Base-by-base conservation (phyloP, 306 rosid species). In the Psophocarpus tetragonolobus region DNA sequence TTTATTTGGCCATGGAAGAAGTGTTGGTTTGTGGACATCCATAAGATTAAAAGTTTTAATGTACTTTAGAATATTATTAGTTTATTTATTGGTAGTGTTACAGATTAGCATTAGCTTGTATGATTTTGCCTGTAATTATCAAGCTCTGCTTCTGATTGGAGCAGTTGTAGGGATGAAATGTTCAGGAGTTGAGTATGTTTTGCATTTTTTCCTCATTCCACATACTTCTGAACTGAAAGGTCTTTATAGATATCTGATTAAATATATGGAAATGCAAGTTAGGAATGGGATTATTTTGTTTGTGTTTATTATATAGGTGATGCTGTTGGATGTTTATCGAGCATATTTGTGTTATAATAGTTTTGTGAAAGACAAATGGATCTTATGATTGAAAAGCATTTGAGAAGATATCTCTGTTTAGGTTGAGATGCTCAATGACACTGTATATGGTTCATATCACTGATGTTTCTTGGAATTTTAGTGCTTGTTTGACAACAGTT, bases 1-100 rank as follows among this genome's bases (percentile, higher is more conserved):
- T 48, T 44, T 71, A 71, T 65, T 64, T 62, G 45, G 62, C 41
- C 73, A 36, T 33, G 24, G 66, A 75, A 70, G 30, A 60, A 67
- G 44, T 74, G 32, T 45, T 44, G 47, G 41, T 78, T 58, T 42
- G 18, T 70, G 30, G 39, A n/a, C 4, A 8, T 23, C 70, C 64
- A 6, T 61, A 54, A 35, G 35, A 14, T 62, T 3, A 44, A 13
- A 74, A 48, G 9, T 75, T 68, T 35, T 57, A 47, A 57, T 35
- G 42, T 38, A 3, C 14, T 62, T 13, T 18, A 54, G 26, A 54
- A 73, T 69, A 26, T 29, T 60, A 45, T 24, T 29, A 76, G 61
- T 62, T 29, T 23, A 76, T 62, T 29, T 23, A 76, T 62, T 48
- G 66, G n/a, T 68, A 48, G 12, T 60, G 47, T 17, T 60, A 76